Evolutionary conservation across 495 filamentous ascomycete genomes (phyloP).

Genomic region (Daldinia decipiens): DNA sequence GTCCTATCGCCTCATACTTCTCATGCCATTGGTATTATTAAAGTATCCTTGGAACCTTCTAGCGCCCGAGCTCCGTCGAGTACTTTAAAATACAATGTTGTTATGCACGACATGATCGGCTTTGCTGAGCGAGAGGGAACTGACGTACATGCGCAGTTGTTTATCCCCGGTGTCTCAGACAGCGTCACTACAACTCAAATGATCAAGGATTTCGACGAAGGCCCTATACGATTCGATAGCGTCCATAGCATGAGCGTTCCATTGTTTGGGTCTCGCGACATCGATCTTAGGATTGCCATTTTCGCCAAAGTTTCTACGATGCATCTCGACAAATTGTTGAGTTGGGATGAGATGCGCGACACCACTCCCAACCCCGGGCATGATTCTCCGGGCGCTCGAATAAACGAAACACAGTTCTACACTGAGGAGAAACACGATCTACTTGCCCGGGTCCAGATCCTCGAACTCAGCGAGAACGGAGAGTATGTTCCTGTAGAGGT

Average conservation of each 20-base stretch:
- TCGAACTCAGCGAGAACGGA: slow-evolving; percentile 90
- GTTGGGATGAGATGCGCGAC: slow-evolving; percentile 99
- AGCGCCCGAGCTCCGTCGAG: slow-evolving; percentile 91
- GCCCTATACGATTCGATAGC: slow-evolving; percentile 94
- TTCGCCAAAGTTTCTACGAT: slow-evolving; percentile 91
- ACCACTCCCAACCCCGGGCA: slow-evolving; percentile 61
- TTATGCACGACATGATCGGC: slow-evolving; percentile 96
- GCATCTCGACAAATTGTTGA: slow-evolving; percentile 96
- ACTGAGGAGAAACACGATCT: slow-evolving; percentile 94
- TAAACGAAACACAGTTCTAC: slow-evolving; percentile 92
- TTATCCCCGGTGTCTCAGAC: slow-evolving; percentile 91
- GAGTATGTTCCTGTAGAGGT: slow-evolving; percentile 94
- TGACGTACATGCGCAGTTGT: slow-evolving; percentile 94
- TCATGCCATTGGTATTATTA: slow-evolving; percentile 86
- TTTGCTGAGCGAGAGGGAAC: slow-evolving; percentile 97
- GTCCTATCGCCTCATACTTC: slow-evolving; percentile 92
- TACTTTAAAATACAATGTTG: slow-evolving; percentile 97
- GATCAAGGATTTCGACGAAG: slow-evolving; percentile 94
- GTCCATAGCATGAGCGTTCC: slow-evolving; percentile 98
- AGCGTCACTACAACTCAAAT: slow-evolving; percentile 95
- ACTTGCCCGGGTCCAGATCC: slow-evolving; percentile 83
- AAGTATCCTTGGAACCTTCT: slow-evolving; percentile 91
- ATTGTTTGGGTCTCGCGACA: slow-evolving; percentile 77
- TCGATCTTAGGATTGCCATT: slow-evolving; percentile 86
- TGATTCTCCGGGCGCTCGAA: slow-evolving; percentile 73